These are phyloP conservation scores for Theobroma cacao DNA, from an alignment of 345 rosid species.

Conservation along the genomic window DNA sequence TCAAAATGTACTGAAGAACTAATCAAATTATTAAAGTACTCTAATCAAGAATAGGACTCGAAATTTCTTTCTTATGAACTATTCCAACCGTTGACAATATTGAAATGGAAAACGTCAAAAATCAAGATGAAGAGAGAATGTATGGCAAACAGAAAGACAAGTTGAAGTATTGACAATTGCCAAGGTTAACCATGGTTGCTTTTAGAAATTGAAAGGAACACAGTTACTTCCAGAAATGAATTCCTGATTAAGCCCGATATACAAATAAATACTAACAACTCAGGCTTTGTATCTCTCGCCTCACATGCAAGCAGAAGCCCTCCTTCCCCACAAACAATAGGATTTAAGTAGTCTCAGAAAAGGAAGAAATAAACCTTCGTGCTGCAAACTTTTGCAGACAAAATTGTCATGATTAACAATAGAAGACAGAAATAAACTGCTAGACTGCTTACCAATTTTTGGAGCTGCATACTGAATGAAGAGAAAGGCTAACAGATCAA, in stretches of 20 bases:
- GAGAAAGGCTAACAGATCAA: conserved; percentile 45
- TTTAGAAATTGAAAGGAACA: neutral
- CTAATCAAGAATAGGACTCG: neutral
- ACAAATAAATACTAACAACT: neutral
- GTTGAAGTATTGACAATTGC: neutral
- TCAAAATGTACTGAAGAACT: neutral
- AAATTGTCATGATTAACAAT: neutral
- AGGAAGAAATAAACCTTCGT: neutral
- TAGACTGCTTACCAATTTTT: conserved; percentile 27
- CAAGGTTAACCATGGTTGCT: neutral
- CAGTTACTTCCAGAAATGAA: neutral
- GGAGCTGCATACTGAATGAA: conserved; percentile 41
- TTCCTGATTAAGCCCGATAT: neutral
- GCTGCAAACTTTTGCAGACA: neutral
- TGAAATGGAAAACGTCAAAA: neutral
- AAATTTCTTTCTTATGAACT: neutral
- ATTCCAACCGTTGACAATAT: neutral
- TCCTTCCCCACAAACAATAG: neutral
- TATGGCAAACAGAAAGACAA: neutral
- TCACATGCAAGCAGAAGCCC: neutral
- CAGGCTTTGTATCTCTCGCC: neutral
- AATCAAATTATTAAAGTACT: neutral
- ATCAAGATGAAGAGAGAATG: neutral
- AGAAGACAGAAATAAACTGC: neutral
- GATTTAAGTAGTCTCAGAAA: neutral